Percentiles rank a stretch among this genome's conserved stretches.
phyloP scores from a whole-genome alignment of 768 basidiomycete species.

The Lentinula sp. region DNA sequence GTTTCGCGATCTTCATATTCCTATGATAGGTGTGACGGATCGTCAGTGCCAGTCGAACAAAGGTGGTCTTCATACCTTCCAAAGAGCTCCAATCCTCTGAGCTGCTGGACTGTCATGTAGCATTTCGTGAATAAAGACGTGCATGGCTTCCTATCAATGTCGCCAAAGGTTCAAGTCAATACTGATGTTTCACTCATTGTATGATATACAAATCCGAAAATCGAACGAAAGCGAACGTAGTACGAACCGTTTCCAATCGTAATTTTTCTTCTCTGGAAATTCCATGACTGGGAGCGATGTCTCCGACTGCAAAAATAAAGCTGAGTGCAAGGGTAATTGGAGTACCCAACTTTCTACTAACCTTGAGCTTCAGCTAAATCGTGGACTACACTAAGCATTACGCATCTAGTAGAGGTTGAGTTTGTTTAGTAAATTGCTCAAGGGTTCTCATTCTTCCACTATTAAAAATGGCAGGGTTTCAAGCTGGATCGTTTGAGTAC shows the following conservation, averaged over 20 bases:
- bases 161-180: neutral
- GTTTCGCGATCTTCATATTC: constrained; percentile 80
- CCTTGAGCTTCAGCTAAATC: constrained; percentile 96
- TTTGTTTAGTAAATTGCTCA: neutral
- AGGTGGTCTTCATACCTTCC: constrained; percentile 41
- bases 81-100: constrained; percentile 60
- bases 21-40: constrained; percentile 24
- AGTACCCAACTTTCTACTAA: constrained; percentile 15
- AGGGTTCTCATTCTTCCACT: neutral
- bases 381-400: constrained; percentile 89
- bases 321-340: neutral
- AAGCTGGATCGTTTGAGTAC: neutral
- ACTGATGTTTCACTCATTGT: no score
- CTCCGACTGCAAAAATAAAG: constrained; percentile 61
- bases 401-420: constrained; percentile 44
- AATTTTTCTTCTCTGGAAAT: constrained; percentile 79
- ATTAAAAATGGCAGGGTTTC: neutral
- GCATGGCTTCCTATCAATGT: constrained; percentile 71
- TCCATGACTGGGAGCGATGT: constrained; percentile 87
- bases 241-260: constrained; percentile 60
- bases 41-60: no score
- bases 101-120: constrained; percentile 70
- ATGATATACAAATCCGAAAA: no score
- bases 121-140: constrained; percentile 86
- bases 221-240: neutral